These are phyloP conservation scores for Davidsoniella eucalypti DNA, from an alignment of 2,329 filamentous ascomycete species.

Conservation along the genomic window DNA sequence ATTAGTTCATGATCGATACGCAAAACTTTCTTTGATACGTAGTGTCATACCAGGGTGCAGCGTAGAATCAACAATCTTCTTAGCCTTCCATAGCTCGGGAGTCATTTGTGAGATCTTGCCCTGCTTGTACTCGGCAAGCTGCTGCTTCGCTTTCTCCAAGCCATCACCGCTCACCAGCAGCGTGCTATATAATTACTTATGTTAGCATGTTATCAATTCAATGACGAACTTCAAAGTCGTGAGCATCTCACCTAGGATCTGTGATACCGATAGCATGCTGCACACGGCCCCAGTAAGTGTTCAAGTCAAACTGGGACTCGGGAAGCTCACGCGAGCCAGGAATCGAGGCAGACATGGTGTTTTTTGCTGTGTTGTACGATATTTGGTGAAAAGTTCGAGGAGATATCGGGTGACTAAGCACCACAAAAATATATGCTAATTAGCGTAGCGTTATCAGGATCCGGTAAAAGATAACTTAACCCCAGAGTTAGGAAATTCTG, in stretches of 20 bases:
- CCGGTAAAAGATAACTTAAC: neutral
- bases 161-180: conserved; percentile 63
- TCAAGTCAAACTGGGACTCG: conserved; percentile 79
- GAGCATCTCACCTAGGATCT: conserved; percentile 69
- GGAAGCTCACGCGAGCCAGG: conserved; percentile 66
- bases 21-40: neutral
- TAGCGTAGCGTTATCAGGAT: neutral
- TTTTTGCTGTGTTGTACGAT: neutral
- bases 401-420: neutral
- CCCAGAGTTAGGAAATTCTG: neutral
- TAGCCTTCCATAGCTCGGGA: conserved; percentile 80
- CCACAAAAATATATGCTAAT: neutral
- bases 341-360: conserved; percentile 45
- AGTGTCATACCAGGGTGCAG: conserved; percentile 64
- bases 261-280: conserved; percentile 76
- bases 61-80: conserved; percentile 94
- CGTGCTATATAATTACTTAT: conserved; percentile 40
- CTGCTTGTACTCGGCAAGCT: conserved; percentile 74
- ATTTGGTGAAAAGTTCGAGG: neutral
- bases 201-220: neutral
- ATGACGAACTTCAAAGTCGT: conserved; percentile 12
- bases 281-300: conserved; percentile 89
- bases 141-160: conserved; percentile 69
- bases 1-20: neutral
- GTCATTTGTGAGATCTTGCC: conserved; percentile 69